phyloP scores from a whole-genome alignment of 768 basidiomycete genomes.

The Fomitopsis serialis region DNA sequence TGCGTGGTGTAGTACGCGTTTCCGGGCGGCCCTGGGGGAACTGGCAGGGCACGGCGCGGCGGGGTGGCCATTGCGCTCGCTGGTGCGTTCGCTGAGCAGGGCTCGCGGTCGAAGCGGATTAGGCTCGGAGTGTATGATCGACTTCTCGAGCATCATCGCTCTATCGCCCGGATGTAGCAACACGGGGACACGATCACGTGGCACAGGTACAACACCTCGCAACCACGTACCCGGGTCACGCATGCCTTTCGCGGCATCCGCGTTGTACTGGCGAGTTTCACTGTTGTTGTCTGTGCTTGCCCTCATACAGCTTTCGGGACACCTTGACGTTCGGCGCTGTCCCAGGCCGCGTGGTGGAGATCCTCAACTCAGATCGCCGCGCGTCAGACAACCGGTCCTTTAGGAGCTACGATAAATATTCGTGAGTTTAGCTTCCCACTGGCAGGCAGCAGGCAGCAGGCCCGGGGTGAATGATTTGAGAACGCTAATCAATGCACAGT shows the following conservation, averaged over 20 bases:
- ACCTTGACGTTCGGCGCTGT: too few species aligned
- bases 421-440: not conserved
- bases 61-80: slow-evolving; percentile 16
- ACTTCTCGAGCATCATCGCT: not conserved
- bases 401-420: too few species aligned
- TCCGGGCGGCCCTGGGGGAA: slow-evolving; percentile 16
- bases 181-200: not conserved
- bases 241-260: too few species aligned
- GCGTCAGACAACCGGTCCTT: too few species aligned
- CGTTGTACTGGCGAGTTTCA: too few species aligned
- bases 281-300: too few species aligned
- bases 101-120: slow-evolving; percentile 4
- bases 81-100: not conserved
- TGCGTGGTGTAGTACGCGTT: not conserved
- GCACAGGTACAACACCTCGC: not conserved
- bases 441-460: not conserved
- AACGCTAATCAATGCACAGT: not conserved
- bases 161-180: not conserved
- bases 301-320: too few species aligned
- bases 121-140: not conserved
- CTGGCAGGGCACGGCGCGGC: slow-evolving; percentile 27
- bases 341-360: too few species aligned
- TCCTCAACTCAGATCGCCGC: too few species aligned
- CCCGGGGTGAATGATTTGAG: not conserved
- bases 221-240: too few species aligned